These are phyloP conservation scores for Penicillium pulvis DNA, from an alignment of 495 filamentous ascomycete species.

Conservation along the genomic window DNA sequence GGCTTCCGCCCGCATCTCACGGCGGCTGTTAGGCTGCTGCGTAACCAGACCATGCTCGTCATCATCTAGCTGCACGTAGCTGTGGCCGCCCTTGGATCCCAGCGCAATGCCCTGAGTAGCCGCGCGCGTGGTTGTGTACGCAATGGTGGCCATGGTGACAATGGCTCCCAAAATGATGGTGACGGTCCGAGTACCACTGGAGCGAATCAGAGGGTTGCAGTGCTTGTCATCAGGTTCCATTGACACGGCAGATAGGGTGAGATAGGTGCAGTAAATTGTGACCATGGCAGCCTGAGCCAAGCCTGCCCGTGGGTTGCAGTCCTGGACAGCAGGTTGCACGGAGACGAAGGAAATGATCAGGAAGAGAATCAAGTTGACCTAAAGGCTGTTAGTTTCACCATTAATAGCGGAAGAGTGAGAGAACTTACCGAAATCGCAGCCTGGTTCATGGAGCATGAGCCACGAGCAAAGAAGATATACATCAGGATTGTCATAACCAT, in stretches of 20 bases:
- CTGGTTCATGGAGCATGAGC: constrained; percentile 93
- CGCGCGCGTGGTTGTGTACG: constrained; percentile 95
- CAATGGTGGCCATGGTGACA: constrained; percentile 94
- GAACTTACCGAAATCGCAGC: constrained; percentile 61
- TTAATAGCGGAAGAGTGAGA: not conserved
- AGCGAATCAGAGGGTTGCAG: constrained; percentile 91
- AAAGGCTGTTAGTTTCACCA: constrained; percentile 26
- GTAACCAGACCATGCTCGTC: constrained; percentile 86
- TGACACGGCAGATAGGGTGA: constrained; percentile 96
- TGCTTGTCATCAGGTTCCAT: constrained; percentile 97
- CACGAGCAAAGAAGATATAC: constrained; percentile 92
- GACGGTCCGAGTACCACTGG: constrained; percentile 85
- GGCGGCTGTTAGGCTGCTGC: constrained; percentile 75
- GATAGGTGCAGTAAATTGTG: constrained; percentile 95
- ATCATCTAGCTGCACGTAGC: constrained; percentile 66
- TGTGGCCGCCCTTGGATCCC: constrained; percentile 62
- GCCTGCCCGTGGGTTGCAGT: constrained; percentile 88
- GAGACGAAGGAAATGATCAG: constrained; percentile 80
- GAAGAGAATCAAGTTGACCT: constrained; percentile 85
- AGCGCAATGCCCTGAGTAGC: constrained; percentile 92
- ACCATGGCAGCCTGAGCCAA: constrained; percentile 98
- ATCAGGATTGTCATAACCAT: constrained; percentile 93
- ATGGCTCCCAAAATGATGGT: constrained; percentile 90
- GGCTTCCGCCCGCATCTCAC: constrained; percentile 90
- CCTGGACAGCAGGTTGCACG: constrained; percentile 87